Evolutionary conservation across 257 asterid genomes (phyloP), one percentile per base, ranked within the genome.

Genomic region (Nicotiana obtusifolia): DNA sequence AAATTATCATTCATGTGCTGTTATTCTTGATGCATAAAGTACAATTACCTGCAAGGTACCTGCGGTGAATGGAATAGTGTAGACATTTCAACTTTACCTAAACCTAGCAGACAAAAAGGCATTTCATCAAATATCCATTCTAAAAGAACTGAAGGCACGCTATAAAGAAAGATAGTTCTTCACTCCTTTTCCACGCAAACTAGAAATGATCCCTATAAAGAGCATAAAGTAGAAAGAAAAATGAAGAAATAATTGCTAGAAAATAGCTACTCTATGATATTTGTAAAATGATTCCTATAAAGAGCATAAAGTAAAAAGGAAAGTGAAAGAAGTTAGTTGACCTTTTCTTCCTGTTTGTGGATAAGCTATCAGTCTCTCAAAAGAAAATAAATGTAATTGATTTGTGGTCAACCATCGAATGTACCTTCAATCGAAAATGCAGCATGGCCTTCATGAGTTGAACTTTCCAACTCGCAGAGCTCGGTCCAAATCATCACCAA

Each of bases 401-500:
- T 15, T 66, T 19, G 62, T 77, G 78, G 81, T 80, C 77, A 68
- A 77, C 53, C 53, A 19, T 35, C 57, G 17, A 86, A 49, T 61
- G 53, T 88, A 94, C 98, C 98, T 93, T 91, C 93, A 88, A 94
- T 84, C 56, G 97, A 90, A 86, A 94, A 94, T 62, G 95, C 92
- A 68, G 91, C 97, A 90, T 91, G 97, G 88, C 88, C 90, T 90
- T 94, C 90, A 65, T 76, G 88, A 71, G 83, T 84, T 65, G 86
- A 88, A 73, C 64, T 71, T 84, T 84, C 88, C 19, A 80, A 83
- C 57, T 78, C 76, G 73, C 80, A 30, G 31, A 62, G 73, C 80
- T 87, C 31, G 90, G 83, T 82, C 89, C 92, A 86, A n/a, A n/a
- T 86, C 91, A 82, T 91, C 97, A 80, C 89, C 92, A 67, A 94